Percentiles rank a stretch among this genome's conserved stretches.
phyloP scores from a whole-genome alignment of 2,329 filamentous ascomycete genomes.

The Trichoderma sp. region DNA sequence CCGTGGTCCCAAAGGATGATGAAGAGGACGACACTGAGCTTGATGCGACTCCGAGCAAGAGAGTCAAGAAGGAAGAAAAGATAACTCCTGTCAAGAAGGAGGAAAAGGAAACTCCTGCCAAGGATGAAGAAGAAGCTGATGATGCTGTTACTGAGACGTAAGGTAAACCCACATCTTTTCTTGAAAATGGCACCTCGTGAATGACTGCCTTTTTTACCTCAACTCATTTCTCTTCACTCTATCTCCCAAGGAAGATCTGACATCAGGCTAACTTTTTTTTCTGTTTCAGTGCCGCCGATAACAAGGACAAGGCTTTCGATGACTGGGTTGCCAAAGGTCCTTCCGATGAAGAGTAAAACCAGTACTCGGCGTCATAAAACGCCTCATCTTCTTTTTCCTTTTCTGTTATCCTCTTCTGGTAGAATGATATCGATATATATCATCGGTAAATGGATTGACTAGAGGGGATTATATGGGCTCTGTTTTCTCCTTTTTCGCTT shows the following conservation, averaged over 20 bases:
- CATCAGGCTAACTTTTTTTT: not conserved
- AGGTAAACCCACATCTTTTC: not conserved
- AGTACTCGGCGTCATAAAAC: not conserved
- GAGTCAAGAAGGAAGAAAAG: constrained; percentile 39
- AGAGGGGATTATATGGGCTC: not conserved
- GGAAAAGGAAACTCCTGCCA: constrained; percentile 25
- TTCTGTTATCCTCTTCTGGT: not conserved
- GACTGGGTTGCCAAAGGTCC: not conserved
- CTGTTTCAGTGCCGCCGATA: not conserved
- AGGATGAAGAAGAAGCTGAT: constrained; percentile 31
- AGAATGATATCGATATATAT: not conserved
- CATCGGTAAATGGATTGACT: no score
- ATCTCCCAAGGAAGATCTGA: not conserved
- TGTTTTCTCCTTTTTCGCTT: no score
- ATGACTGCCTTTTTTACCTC: not conserved
- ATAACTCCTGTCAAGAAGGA: constrained; percentile 32
- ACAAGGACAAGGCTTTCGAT: not conserved
- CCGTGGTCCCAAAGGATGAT: not conserved
- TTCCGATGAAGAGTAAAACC: not conserved
- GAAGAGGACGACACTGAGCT: constrained; percentile 32
- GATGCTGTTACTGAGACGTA: not conserved
- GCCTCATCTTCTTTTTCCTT: not conserved
- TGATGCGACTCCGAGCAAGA: constrained; percentile 36
- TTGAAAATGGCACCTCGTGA: not conserved
- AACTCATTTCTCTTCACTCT: no score